phyloP scores from a whole-genome alignment of 2,329 filamentous ascomycete species.

The Annulohypoxylon truncatum region DNA sequence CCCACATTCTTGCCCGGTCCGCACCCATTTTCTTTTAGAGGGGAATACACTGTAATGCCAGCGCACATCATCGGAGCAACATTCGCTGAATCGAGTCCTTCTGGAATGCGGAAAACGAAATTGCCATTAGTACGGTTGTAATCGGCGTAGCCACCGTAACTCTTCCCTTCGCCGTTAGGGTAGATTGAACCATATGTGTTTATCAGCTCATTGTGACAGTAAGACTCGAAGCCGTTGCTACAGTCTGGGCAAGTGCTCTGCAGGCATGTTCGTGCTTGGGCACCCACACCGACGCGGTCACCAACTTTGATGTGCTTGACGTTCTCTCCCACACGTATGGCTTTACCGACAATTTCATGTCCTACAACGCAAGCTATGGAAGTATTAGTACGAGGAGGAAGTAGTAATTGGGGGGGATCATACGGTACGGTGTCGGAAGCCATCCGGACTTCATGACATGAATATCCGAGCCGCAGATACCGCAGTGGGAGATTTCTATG shows the following conservation, averaged over 20 bases:
- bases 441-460: slow-evolving; percentile 69
- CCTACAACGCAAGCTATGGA: slow-evolving; percentile 64
- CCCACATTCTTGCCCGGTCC: slow-evolving; percentile 77
- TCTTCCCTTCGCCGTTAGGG: slow-evolving; percentile 64
- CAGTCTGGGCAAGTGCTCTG: slow-evolving; percentile 57
- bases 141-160: slow-evolving; percentile 66
- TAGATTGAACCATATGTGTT: slow-evolving; percentile 66
- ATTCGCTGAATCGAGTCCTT: slow-evolving; percentile 53
- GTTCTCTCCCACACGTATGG: slow-evolving; percentile 70
- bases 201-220: slow-evolving; percentile 55
- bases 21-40: slow-evolving; percentile 70
- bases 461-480: slow-evolving; percentile 72
- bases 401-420: slow-evolving; percentile 36
- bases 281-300: slow-evolving; percentile 60
- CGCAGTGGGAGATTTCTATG: slow-evolving; percentile 73
- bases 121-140: slow-evolving; percentile 51
- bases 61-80: slow-evolving; percentile 76
- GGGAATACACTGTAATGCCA: slow-evolving; percentile 74
- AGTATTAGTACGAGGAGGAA: slow-evolving; percentile 29
- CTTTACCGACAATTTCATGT: slow-evolving; percentile 72
- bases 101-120: slow-evolving; percentile 63
- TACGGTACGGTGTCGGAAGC: slow-evolving; percentile 56
- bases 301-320: slow-evolving; percentile 59
- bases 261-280: slow-evolving; percentile 68
- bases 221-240: slow-evolving; percentile 55